These are phyloP conservation scores for Amylocarpus encephaloides DNA, from an alignment of 2,329 filamentous ascomycete species.

Conservation along the genomic window DNA sequence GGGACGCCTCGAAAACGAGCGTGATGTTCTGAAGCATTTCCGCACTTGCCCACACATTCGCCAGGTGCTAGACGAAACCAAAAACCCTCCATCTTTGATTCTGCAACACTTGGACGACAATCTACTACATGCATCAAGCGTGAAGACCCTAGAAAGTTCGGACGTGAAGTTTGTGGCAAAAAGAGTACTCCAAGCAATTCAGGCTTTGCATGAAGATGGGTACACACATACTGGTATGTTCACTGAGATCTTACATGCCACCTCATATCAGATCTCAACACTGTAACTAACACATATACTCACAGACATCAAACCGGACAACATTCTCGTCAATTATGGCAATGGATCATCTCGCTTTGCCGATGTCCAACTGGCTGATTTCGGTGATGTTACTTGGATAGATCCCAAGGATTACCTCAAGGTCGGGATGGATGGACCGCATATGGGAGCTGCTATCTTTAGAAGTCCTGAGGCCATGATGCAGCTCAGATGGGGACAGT, in stretches of 20 bases:
- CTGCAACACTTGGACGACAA: slow-evolving; percentile 21
- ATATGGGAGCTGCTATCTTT: slow-evolving; percentile 34
- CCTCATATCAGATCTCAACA: slow-evolving; percentile 14
- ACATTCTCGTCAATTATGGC: slow-evolving; percentile 33
- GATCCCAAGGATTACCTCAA: slow-evolving; percentile 22
- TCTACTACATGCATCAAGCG: slow-evolving; percentile 19
- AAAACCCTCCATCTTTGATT: slow-evolving; percentile 22
- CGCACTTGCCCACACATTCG: slow-evolving; percentile 17
- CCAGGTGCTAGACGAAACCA: slow-evolving; percentile 22
- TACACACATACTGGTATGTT: slow-evolving; percentile 23
- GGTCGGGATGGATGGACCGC: slow-evolving; percentile 18
- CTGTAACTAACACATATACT: slow-evolving; percentile 20
- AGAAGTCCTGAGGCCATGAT: slow-evolving; percentile 34
- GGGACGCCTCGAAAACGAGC: slow-evolving; percentile 22
- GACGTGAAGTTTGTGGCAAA: slow-evolving; percentile 22
- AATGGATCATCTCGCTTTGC: slow-evolving; percentile 28
- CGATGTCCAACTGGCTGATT: slow-evolving; percentile 33
- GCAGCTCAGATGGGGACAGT: slow-evolving; percentile 32
- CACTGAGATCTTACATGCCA: slow-evolving; percentile 12
- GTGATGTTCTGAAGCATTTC: slow-evolving; percentile 22
- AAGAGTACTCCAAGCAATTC: slow-evolving; percentile 21
- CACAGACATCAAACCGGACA: slow-evolving; percentile 32
- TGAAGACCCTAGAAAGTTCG: slow-evolving; percentile 16
- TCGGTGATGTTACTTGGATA: slow-evolving; percentile 23
- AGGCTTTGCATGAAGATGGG: slow-evolving; percentile 22